A percentile compares a stretch with the other conserved stretches of the same genome.
Conservation (phyloP, 768 basidiomycete species). For the Boletus fagicola region DNA sequence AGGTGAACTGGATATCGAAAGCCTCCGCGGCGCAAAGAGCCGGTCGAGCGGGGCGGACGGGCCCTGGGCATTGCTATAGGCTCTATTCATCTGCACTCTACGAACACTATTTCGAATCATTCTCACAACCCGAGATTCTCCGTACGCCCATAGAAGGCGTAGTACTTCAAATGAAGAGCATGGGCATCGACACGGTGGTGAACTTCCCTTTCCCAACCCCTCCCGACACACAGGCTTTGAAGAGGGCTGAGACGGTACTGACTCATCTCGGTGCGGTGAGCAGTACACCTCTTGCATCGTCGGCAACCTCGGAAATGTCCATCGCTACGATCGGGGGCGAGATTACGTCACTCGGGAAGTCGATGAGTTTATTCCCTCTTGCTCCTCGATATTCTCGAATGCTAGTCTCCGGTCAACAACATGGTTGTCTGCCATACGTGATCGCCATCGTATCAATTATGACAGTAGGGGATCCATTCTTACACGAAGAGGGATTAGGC, state of each 20-base stretch:
- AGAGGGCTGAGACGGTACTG: slow-evolving; percentile 79
- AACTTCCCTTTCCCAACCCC: slow-evolving; percentile 99
- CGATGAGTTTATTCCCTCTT: slow-evolving; percentile 92
- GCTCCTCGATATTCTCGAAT: slow-evolving; percentile 95
- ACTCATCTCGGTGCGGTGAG: slow-evolving; percentile 81
- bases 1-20: slow-evolving; percentile 91
- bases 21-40: slow-evolving; percentile 93
- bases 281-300: slow-evolving; percentile 26
- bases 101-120: slow-evolving; percentile 88
- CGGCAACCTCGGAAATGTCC: slow-evolving; percentile 9
- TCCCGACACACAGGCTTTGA: slow-evolving; percentile 73
- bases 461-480: slow-evolving; percentile 94
- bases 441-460: slow-evolving; percentile 88
- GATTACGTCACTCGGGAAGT: slow-evolving; percentile 87
- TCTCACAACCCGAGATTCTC: slow-evolving; percentile 87
- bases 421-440: slow-evolving; percentile 89
- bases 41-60: slow-evolving; percentile 95
- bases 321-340: slow-evolving; percentile 46
- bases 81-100: slow-evolving; percentile 94
- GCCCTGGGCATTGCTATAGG: slow-evolving; percentile 97
- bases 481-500: slow-evolving; percentile 72
- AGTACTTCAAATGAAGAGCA: slow-evolving; percentile 97
- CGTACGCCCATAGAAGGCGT: slow-evolving; percentile 97
- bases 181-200: slow-evolving; percentile 94
- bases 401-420: slow-evolving; percentile 82